Percentiles rank a stretch among this genome's conserved stretches.
Conservation (phyloP, 1,284 basidiomycete genomes). For the Pholiota adiposa region DNA sequence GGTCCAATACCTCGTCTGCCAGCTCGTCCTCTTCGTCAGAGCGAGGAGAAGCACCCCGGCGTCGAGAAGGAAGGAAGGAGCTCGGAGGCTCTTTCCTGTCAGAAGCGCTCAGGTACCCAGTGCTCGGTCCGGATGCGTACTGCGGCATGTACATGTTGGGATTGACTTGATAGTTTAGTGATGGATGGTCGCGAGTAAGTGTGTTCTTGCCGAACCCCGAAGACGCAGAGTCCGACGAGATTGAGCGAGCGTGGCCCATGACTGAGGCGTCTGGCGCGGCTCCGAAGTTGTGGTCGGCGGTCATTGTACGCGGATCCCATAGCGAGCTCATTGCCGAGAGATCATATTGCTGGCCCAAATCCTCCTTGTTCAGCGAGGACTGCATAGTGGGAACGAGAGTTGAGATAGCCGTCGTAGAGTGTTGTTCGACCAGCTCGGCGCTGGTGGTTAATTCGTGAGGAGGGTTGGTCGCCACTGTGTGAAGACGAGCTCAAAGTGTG, state of each 20-base stretch:
- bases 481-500: neutral
- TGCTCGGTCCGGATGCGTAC: neutral
- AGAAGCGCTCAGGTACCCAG: neutral
- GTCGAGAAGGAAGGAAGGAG: constrained; percentile 3
- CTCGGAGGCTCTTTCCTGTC: neutral
- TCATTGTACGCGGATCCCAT: constrained; percentile 13
- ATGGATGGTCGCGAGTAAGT: constrained; percentile 7
- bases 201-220: neutral
- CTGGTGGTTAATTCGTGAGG: neutral
- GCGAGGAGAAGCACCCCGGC: constrained; percentile 9
- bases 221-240: constrained; percentile 12
- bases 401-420: constrained; percentile 2
- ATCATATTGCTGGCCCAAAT: constrained; percentile 9
- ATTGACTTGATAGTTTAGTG: neutral
- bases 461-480: neutral
- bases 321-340: constrained; percentile 10
- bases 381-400: constrained; percentile 7
- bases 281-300: neutral
- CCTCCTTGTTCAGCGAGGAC: constrained; percentile 14
- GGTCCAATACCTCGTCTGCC: constrained; percentile 37
- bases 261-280: neutral
- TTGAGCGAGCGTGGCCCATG: constrained; percentile 11
- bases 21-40: constrained; percentile 61
- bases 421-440: neutral
- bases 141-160: constrained; percentile 1